Evolutionary conservation across 108 stramenopile genomes (phyloP).

Genomic region (Stephanodiscus triporus): DNA sequence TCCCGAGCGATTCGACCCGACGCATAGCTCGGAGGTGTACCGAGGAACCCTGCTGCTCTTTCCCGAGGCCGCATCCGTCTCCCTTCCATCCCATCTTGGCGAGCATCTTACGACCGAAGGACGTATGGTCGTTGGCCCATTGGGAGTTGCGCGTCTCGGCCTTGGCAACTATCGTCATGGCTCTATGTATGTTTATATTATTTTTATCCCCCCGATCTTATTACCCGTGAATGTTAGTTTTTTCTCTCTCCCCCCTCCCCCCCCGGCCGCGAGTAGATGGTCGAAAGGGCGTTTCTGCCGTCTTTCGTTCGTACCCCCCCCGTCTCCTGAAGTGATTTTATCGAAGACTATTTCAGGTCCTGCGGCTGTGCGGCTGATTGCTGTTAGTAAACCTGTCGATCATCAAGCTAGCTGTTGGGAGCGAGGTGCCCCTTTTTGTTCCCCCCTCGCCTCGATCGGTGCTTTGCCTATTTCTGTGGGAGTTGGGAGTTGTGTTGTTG

Average conservation of each 20-base stretch:
- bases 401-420: slow-evolving; percentile 1
- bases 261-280: background rate
- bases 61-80: slow-evolving; percentile 87
- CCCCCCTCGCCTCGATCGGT: too few relatives aligned
- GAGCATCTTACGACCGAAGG: slow-evolving; percentile 74
- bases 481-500: too few relatives aligned
- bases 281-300: too few relatives aligned
- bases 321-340: background rate
- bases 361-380: background rate
- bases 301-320: too few relatives aligned
- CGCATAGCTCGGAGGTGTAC: slow-evolving; percentile 48
- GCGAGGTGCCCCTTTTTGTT: too few relatives aligned
- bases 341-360: background rate
- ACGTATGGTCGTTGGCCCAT: slow-evolving; percentile 70
- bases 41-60: slow-evolving; percentile 61
- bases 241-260: background rate
- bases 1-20: slow-evolving; percentile 63
- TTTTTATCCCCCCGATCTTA: background rate
- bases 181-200: background rate
- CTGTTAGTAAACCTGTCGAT: too few relatives aligned
- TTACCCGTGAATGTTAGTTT: too few relatives aligned
- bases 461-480: too few relatives aligned
- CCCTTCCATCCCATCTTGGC: slow-evolving; percentile 92
- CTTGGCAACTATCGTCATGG: slow-evolving; percentile 73
- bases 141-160: slow-evolving; percentile 72